phyloP scores from a whole-genome alignment of 257 asterid species.

The Capsicum baccatum region DNA sequence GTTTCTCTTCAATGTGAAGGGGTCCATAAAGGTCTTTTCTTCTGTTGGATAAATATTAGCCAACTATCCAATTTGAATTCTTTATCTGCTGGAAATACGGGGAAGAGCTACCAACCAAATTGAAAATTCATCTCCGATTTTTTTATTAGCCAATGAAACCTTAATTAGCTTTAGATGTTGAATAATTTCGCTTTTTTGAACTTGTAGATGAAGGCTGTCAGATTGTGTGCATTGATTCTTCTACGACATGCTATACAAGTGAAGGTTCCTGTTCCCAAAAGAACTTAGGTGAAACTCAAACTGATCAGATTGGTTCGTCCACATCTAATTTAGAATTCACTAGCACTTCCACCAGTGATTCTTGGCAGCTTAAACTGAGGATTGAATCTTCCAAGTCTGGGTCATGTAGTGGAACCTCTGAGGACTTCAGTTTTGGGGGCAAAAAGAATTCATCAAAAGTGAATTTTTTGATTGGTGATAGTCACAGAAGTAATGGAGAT shows the following conservation, averaged over 20 bases:
- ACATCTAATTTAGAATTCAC: constrained; percentile 45
- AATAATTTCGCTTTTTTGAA: constrained; percentile 14
- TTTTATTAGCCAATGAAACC: background rate
- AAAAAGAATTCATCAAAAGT: constrained; percentile 41
- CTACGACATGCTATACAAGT: constrained; percentile 45
- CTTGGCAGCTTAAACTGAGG: constrained; percentile 60
- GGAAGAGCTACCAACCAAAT: constrained; percentile 21
- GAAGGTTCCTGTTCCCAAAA: constrained; percentile 50
- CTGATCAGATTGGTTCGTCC: constrained; percentile 40
- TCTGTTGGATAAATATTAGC: background rate
- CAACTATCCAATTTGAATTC: constrained; percentile 12
- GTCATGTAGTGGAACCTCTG: constrained; percentile 61
- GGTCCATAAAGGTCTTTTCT: constrained; percentile 2
- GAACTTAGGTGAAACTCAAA: constrained; percentile 45
- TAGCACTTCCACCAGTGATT: constrained; percentile 44
- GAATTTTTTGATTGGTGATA: constrained; percentile 42
- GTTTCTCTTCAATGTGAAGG: background rate
- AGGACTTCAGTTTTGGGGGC: constrained; percentile 35
- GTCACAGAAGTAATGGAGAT: constrained; percentile 31
- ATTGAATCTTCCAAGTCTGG: constrained; percentile 58
- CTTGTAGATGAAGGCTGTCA: constrained; percentile 40
- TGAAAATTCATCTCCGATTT: background rate
- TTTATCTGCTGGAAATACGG: background rate
- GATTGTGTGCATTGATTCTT: constrained; percentile 40
- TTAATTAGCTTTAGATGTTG: constrained; percentile 26